A percentile compares a stretch with the other conserved stretches of the same genome.
phyloP scores from a whole-genome alignment of 768 basidiomycete species.

The Tremella yokohamensis region DNA sequence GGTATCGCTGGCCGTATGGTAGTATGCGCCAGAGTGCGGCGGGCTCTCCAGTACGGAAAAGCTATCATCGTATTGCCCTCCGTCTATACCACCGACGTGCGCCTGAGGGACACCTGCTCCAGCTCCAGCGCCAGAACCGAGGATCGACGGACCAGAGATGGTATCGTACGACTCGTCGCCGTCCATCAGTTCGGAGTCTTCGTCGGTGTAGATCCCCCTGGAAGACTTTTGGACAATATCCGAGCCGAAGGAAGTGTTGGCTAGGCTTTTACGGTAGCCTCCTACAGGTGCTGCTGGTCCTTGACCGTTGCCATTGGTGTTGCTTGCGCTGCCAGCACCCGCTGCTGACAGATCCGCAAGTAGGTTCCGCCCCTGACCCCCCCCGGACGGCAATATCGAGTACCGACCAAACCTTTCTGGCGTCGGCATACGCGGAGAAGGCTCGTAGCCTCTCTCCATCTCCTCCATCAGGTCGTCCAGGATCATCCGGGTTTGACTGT shows the following conservation, averaged over 20 bases:
- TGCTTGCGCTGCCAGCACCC: slow-evolving; percentile 4
- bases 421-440: slow-evolving; percentile 36
- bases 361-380: slow-evolving; percentile 4
- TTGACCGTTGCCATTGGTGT: slow-evolving; percentile 4
- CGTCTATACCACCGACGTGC: too few relatives aligned
- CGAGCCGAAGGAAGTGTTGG: slow-evolving; percentile 37
- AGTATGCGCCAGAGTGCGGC: not conserved
- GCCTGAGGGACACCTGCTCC: not conserved
- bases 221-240: slow-evolving; percentile 15
- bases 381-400: slow-evolving; percentile 26
- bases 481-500: slow-evolving; percentile 52
- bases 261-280: slow-evolving; percentile 17
- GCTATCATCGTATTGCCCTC: slow-evolving; percentile 4
- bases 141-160: slow-evolving; percentile 3
- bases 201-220: slow-evolving; percentile 3
- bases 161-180: slow-evolving; percentile 32
- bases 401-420: slow-evolving; percentile 43
- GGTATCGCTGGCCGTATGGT: not conserved
- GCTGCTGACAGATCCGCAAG: not conserved
- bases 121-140: slow-evolving; percentile 1
- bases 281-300: slow-evolving; percentile 4
- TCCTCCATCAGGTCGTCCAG: slow-evolving; percentile 63
- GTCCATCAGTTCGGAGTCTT: slow-evolving; percentile 11
- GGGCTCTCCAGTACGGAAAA: not conserved
- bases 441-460: slow-evolving; percentile 29